These are phyloP conservation scores for Trypanosoma caninum DNA, from an alignment of 208 protist species.

Conservation along the genomic window DNA sequence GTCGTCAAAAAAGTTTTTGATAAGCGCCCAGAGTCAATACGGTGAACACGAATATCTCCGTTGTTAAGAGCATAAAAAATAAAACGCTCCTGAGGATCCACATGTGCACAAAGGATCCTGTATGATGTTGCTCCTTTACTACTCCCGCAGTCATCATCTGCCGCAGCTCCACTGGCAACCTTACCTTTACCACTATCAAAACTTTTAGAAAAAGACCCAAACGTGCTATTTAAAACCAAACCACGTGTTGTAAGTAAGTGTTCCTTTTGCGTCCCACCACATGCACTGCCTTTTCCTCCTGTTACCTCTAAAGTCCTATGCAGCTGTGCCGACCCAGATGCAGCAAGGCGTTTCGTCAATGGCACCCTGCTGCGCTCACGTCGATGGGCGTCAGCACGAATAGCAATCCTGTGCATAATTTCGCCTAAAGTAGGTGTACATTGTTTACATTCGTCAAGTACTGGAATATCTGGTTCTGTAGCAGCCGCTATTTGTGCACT, in stretches of 20 bases:
- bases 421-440: conserved; percentile 14
- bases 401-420: conserved; percentile 9
- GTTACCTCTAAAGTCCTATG: no score
- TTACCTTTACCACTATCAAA: neutral
- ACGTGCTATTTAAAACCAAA: no score
- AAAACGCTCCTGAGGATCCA: conserved; percentile 47
- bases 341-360: neutral
- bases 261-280: neutral
- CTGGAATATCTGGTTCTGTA: conserved; percentile 3
- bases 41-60: conserved; percentile 74
- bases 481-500: conserved; percentile 4
- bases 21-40: conserved; percentile 60
- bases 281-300: no score
- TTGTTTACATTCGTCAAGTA: conserved; percentile 24
- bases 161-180: neutral
- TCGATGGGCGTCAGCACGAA: neutral
- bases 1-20: conserved; percentile 71
- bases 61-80: conserved; percentile 67
- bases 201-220: no score
- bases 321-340: no score
- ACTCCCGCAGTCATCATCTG: conserved; percentile 8
- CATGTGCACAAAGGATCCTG: conserved; percentile 59
- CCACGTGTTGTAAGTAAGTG: no score
- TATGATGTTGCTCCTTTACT: neutral
- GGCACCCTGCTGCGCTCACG: neutral